Conservation (phyloP, 139 green algal species). For the Pleodorina starrii region DNA sequence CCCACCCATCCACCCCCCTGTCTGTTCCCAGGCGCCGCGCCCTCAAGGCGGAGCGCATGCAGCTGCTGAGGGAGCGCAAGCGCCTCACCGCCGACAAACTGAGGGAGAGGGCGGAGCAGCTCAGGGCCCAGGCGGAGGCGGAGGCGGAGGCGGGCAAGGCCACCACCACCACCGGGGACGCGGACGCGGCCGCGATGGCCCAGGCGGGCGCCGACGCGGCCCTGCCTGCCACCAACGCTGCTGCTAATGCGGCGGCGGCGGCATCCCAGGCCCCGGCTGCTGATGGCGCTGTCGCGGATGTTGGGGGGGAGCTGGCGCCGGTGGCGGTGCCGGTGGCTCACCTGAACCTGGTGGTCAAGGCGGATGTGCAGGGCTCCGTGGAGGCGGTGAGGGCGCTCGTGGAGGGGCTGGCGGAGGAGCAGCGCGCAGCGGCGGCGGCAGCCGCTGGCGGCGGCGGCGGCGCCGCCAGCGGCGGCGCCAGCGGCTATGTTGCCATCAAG, state of each 20-base stretch:
- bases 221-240: too few species aligned
- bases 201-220: not conserved
- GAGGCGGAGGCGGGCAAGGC: too few species aligned
- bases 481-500: slow-evolving; percentile 47
- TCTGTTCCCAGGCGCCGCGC: slow-evolving; percentile 8
- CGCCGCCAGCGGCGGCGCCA: not conserved
- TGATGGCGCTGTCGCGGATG: not conserved
- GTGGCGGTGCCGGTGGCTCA: slow-evolving; percentile 34
- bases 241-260: too few species aligned
- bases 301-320: not conserved
- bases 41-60: not conserved
- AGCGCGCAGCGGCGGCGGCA: slow-evolving; percentile 10
- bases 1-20: not conserved
- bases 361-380: slow-evolving; percentile 50
- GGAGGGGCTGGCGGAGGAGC: slow-evolving; percentile 6
- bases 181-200: too few species aligned
- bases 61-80: slow-evolving; percentile 43
- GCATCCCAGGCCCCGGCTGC: not conserved
- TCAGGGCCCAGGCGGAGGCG: not conserved
- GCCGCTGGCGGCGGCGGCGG: not conserved
- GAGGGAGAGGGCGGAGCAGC: not conserved
- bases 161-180: too few species aligned
- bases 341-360: slow-evolving; percentile 84
- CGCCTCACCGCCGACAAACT: slow-evolving; percentile 30
- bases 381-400: slow-evolving; percentile 55